Percentiles rank a stretch among this genome's conserved stretches.
Evolutionary conservation across 2,329 filamentous ascomycete species (phyloP).

Genomic region (Pseudophaeomoniella oleicola): DNA sequence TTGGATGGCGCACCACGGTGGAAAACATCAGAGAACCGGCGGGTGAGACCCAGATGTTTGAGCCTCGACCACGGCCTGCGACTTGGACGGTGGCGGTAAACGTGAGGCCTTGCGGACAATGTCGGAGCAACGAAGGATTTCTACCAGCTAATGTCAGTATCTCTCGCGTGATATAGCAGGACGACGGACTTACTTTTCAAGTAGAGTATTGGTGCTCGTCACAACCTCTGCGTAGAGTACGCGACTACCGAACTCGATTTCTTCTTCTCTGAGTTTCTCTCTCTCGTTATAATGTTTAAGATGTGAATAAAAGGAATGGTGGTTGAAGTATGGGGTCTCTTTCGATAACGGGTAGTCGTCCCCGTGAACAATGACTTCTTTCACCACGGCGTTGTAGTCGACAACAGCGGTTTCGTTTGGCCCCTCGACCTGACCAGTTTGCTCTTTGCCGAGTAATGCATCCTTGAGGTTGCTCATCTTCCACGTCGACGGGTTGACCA

Average conservation of each 20-base stretch:
- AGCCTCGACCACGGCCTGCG: conserved; percentile 73
- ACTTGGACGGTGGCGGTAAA: conserved; percentile 76
- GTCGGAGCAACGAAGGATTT: conserved; percentile 62
- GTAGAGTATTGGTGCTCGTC: conserved; percentile 82
- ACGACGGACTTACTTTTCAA: conserved; percentile 57
- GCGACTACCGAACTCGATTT: conserved; percentile 55
- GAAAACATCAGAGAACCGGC: conserved; percentile 78
- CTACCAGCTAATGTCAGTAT: conserved; percentile 23
- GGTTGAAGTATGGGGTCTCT: conserved; percentile 75
- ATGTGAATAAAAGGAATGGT: conserved; percentile 61
- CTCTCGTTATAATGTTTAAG: conserved; percentile 48
- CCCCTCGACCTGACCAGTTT: conserved; percentile 16
- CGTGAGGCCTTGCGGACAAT: conserved; percentile 74
- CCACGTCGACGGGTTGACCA: conserved; percentile 54
- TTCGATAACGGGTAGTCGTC: conserved; percentile 50
- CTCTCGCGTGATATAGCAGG: background rate
- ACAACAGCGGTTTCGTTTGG: conserved; percentile 42
- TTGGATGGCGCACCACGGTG: conserved; percentile 69
- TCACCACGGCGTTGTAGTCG: conserved; percentile 61
- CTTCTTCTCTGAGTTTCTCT: conserved; percentile 28
- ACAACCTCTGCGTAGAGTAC: conserved; percentile 84
- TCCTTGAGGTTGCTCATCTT: conserved; percentile 40
- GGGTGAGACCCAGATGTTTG: conserved; percentile 90
- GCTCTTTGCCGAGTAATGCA: conserved; percentile 30
- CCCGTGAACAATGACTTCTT: conserved; percentile 61